phyloP scores from a whole-genome alignment of 352 stramenopile species.

The Saprolegnia parasitica region DNA sequence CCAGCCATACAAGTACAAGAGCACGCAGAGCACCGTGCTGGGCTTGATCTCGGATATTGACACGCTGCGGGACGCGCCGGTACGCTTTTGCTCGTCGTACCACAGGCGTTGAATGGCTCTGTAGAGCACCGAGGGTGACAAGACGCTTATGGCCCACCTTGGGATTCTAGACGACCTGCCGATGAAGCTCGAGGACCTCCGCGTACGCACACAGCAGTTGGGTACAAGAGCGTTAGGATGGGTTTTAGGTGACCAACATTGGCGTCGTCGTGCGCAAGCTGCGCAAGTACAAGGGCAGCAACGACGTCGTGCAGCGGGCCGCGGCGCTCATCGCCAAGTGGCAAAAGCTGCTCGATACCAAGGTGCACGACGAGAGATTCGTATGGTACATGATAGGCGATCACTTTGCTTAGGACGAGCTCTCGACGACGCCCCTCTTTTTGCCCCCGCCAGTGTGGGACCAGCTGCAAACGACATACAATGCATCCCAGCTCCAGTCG shows the following conservation, averaged over 20 bases:
- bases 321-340: conserved; percentile 70
- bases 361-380: conserved; percentile 12
- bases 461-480: conserved; percentile 73
- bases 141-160: conserved; percentile 50
- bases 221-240: conserved; percentile 25
- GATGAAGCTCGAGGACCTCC: conserved; percentile 72
- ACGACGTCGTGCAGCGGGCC: conserved; percentile 43
- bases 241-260: conserved; percentile 70
- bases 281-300: conserved; percentile 57
- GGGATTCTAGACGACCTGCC: conserved; percentile 54
- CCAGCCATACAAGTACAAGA: conserved; percentile 73
- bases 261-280: conserved; percentile 83
- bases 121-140: conserved; percentile 24
- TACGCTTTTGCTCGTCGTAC: conserved; percentile 13
- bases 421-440: conserved; percentile 58
- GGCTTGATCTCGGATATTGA: conserved; percentile 61
- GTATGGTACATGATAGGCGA: neutral
- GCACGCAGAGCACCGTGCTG: conserved; percentile 67
- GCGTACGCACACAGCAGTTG: conserved; percentile 39
- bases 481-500: conserved; percentile 80
- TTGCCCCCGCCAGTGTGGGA: conserved; percentile 60
- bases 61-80: conserved; percentile 36
- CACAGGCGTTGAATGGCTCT: conserved; percentile 24
- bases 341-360: conserved; percentile 66
- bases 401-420: conserved; percentile 32